Evolutionary conservation across 495 filamentous ascomycete species (phyloP).

Genomic region (Xylaria acuta): DNA sequence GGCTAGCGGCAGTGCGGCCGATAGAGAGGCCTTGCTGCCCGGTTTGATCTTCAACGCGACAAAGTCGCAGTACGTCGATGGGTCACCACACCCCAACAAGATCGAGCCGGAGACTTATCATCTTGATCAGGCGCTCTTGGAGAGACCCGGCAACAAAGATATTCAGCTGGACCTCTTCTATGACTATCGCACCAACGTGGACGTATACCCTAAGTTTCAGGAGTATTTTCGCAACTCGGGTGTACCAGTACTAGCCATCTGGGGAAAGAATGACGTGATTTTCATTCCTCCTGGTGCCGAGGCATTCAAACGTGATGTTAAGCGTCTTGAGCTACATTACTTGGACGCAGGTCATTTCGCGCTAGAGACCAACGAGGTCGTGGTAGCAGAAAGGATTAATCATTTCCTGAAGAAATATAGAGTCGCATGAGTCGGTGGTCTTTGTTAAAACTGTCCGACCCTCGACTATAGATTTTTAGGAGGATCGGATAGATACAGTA

Average conservation of each 20-base stretch:
- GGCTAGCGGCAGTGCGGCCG: conserved; percentile 45
- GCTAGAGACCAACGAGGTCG: neutral
- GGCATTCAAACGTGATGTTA: conserved; percentile 63
- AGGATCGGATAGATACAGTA: too few relatives aligned
- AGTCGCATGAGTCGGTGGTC: neutral
- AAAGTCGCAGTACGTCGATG: conserved; percentile 62
- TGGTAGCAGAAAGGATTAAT: neutral
- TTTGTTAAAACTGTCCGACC: too few relatives aligned
- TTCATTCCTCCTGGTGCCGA: conserved; percentile 66
- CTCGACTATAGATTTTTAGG: too few relatives aligned
- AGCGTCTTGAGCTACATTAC: conserved; percentile 46
- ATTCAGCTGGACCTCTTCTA: conserved; percentile 65
- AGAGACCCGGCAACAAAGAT: conserved; percentile 58
- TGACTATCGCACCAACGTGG: conserved; percentile 63
- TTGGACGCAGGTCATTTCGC: conserved; percentile 6
- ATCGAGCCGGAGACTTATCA: conserved; percentile 59
- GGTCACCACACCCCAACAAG: conserved; percentile 42
- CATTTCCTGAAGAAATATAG: neutral
- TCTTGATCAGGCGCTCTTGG: conserved; percentile 60
- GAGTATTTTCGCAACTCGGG: conserved; percentile 59
- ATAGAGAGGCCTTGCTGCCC: conserved; percentile 47
- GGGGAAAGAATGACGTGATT: conserved; percentile 67
- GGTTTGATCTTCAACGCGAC: conserved; percentile 54
- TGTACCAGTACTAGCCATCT: conserved; percentile 64
- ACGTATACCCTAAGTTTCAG: conserved; percentile 66